These are phyloP conservation scores for Xenoacremonium recifei DNA, from an alignment of 2,329 filamentous ascomycete genomes.

Conservation along the genomic window DNA sequence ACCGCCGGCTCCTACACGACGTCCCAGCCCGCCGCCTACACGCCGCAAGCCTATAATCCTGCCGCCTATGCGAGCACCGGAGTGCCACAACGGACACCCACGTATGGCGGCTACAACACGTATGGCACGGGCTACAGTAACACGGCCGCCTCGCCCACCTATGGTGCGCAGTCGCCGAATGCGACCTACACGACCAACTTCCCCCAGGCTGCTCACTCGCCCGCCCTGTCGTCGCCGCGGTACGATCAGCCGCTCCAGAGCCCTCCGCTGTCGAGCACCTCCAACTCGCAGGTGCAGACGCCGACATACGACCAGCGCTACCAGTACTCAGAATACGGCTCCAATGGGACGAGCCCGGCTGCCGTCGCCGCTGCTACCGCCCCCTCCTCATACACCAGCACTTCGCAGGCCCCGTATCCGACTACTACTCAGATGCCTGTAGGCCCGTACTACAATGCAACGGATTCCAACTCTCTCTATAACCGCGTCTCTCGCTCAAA, in stretches of 20 bases:
- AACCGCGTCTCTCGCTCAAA: constrained; percentile 46
- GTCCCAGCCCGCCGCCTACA: constrained; percentile 44
- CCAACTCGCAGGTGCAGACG: constrained; percentile 25
- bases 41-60: constrained; percentile 57
- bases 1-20: constrained; percentile 35
- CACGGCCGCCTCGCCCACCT: constrained; percentile 34
- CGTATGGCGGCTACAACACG: constrained; percentile 47
- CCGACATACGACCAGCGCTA: constrained; percentile 38
- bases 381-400: constrained; percentile 32
- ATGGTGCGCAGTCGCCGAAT: constrained; percentile 37
- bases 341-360: constrained; percentile 39
- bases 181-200: constrained; percentile 32
- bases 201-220: constrained; percentile 17
- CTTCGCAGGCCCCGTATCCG: constrained; percentile 50
- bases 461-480: constrained; percentile 46
- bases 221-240: constrained; percentile 30
- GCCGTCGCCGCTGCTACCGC: too few species aligned
- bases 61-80: constrained; percentile 54
- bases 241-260: constrained; percentile 43
- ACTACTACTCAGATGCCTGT: constrained; percentile 52
- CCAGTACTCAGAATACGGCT: constrained; percentile 35
- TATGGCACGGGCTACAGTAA: constrained; percentile 42
- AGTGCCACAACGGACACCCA: constrained; percentile 49
- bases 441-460: constrained; percentile 47
- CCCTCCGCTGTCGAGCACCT: constrained; percentile 27